Evolutionary conservation across 495 filamentous ascomycete genomes (phyloP).

Genomic region (Staphylotrichum tortipilum): DNA sequence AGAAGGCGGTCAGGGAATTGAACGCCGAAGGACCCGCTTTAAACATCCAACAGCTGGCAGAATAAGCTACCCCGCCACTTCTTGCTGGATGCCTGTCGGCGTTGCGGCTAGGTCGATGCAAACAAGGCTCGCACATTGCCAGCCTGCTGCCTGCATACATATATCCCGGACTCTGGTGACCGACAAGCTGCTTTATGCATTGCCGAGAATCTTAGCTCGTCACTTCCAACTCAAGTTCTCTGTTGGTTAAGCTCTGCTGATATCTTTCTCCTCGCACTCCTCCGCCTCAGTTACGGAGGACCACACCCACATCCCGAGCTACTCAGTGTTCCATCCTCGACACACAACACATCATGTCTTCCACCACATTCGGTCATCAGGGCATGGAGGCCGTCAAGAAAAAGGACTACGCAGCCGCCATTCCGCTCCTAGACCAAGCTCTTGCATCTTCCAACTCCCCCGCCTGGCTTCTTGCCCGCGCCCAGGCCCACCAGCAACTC

Average conservation of each 20-base stretch:
- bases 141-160: no score
- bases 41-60: conserved; percentile 3
- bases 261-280: no score
- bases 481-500: conserved; percentile 67
- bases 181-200: no score
- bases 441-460: conserved; percentile 60
- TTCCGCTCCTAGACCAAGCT: conserved; percentile 69
- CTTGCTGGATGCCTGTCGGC: neutral
- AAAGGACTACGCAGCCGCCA: conserved; percentile 56
- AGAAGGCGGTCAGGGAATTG: neutral
- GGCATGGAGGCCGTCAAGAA: conserved; percentile 52
- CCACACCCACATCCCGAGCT: no score
- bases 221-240: no score
- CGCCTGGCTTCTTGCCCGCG: conserved; percentile 79
- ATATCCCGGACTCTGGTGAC: no score
- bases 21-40: no score
- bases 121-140: no score
- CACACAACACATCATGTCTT: conserved; percentile 18
- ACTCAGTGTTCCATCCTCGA: neutral
- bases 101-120: no score
- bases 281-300: no score
- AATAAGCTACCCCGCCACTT: conserved; percentile 1
- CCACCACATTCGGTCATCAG: conserved; percentile 23
- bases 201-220: no score
- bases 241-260: no score